Conservation (phyloP, 805 yeast species). For the Allodekkera sacchari region DNA sequence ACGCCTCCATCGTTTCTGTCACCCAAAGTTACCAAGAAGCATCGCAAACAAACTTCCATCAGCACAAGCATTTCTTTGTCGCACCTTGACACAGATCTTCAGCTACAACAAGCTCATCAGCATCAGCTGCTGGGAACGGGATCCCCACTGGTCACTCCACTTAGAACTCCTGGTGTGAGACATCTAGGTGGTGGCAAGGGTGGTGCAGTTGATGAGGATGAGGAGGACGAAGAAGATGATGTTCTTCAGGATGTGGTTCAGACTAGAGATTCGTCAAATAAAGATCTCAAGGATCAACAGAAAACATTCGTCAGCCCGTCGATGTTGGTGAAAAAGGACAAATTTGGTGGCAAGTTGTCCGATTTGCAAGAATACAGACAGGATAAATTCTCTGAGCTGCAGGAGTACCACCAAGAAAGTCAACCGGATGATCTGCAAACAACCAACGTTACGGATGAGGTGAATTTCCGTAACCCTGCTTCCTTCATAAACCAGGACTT, state of each 20-base stretch:
- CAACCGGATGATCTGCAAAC: constrained; percentile 2
- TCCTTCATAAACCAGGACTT: constrained; percentile 15
- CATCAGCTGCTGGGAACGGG: constrained; percentile 7
- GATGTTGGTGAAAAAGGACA: constrained; percentile 18
- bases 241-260: constrained; percentile 4
- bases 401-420: constrained; percentile 1
- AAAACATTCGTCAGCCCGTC: constrained; percentile 19
- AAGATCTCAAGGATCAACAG: constrained; percentile 2
- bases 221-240: constrained; percentile 4
- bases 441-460: background rate
- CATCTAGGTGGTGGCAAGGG: constrained; percentile 1
- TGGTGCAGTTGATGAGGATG: constrained; percentile 4
- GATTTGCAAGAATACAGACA: constrained; percentile 9
- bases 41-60: constrained; percentile 24
- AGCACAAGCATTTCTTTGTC: constrained; percentile 21
- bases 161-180: constrained; percentile 20
- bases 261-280: constrained; percentile 6
- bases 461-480: constrained; percentile 1
- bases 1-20: constrained; percentile 37
- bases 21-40: constrained; percentile 28
- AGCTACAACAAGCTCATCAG: constrained; percentile 15
- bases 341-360: constrained; percentile 22
- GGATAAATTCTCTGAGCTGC: constrained; percentile 1
- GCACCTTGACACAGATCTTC: constrained; percentile 25
- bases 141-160: constrained; percentile 21